Percentiles rank a stretch among this genome's conserved stretches.
Evolutionary conservation across 805 yeast species (phyloP).

Genomic region (Lipomyces japonicus): DNA sequence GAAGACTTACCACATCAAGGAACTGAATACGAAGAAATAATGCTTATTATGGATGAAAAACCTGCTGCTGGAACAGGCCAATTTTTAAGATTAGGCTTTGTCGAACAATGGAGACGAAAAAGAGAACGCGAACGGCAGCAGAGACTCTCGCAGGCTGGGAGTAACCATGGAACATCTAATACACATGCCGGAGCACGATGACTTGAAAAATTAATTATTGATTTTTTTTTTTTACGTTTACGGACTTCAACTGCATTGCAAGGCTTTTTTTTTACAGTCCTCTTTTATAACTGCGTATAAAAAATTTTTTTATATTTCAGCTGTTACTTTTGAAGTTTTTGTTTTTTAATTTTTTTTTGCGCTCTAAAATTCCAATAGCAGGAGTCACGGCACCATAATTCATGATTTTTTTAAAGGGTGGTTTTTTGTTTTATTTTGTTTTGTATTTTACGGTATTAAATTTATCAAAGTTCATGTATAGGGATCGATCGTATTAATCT

Average conservation of each 20-base stretch:
- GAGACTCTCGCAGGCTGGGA: constrained; percentile 2
- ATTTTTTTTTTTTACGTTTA: no score
- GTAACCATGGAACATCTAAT: background rate
- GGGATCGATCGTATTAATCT: no score
- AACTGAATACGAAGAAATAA: constrained; percentile 83
- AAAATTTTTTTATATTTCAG: background rate
- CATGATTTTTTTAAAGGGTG: no score
- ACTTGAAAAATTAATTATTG: background rate
- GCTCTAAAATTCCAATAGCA: no score
- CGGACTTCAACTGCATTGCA: background rate
- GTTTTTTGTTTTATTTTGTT: no score
- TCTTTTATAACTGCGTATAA: constrained; percentile 1
- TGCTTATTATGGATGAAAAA: constrained; percentile 62
- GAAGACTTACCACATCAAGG: constrained; percentile 68
- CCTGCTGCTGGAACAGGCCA: constrained; percentile 50
- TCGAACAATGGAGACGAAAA: constrained; percentile 78
- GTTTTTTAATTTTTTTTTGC: background rate
- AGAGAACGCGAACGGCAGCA: constrained; percentile 44
- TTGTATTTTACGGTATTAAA: no score
- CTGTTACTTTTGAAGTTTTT: no score
- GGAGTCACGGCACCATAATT: no score
- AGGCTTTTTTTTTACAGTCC: constrained; percentile 1
- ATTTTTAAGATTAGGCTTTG: constrained; percentile 80
- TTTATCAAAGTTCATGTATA: no score
- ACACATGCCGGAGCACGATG: background rate